Evolutionary conservation across 331 rosid genomes (phyloP).

Genomic region (Telfairia occidentalis): DNA sequence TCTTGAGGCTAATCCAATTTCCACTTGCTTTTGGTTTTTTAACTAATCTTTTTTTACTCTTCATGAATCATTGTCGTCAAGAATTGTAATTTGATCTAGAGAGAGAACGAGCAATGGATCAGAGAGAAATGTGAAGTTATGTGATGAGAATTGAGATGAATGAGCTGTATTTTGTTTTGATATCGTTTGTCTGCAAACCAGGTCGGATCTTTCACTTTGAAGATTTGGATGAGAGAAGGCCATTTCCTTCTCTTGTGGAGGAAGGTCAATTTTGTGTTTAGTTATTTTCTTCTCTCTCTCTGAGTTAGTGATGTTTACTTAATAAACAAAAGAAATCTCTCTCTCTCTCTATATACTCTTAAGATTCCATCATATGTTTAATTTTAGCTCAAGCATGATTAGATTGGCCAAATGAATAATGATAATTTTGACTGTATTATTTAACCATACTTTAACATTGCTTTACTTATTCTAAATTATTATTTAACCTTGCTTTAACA

Average conservation of each 20-base stretch:
- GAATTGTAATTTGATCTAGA: background rate
- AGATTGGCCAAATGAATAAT: no score
- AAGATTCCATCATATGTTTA: no score
- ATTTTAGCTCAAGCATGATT: no score
- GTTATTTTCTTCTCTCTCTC: background rate
- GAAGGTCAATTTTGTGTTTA: background rate
- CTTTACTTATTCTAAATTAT: no score
- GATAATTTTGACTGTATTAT: no score
- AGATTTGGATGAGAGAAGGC: background rate
- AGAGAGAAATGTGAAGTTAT: background rate
- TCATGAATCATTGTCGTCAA: background rate
- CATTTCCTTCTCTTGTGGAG: background rate
- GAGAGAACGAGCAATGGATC: background rate
- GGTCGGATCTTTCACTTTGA: background rate
- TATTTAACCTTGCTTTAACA: no score
- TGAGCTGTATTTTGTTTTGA: background rate
- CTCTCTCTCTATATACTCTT: no score
- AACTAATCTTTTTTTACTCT: background rate
- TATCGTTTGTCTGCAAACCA: background rate
- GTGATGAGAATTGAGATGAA: background rate
- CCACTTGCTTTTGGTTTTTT: background rate
- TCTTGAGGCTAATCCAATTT: background rate
- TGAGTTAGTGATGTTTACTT: background rate
- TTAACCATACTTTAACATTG: no score
- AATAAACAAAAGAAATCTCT: no score